Conservation (phyloP, 805 yeast genomes). For the Candida sphagnicola region DNA sequence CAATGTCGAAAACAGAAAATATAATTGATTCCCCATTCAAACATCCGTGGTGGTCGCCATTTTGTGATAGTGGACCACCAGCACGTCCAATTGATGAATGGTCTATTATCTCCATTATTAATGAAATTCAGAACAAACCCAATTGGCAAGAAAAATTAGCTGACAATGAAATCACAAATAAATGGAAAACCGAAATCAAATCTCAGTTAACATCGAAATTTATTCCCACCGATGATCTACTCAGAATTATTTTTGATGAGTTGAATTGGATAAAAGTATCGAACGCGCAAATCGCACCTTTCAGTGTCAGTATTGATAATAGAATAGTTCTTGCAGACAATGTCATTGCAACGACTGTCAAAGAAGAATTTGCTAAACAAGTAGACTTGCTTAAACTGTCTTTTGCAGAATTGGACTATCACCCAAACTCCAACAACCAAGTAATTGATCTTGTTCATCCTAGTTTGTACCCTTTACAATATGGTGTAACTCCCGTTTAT, state of each 20-base stretch:
- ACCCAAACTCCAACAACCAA: slow-evolving; percentile 32
- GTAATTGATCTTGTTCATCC: slow-evolving; percentile 41
- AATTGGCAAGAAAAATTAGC: slow-evolving; percentile 17
- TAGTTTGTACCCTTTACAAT: slow-evolving; percentile 32
- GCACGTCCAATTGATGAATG: slow-evolving; percentile 13
- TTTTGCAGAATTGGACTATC: slow-evolving; percentile 26
- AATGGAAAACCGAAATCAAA: slow-evolving; percentile 18
- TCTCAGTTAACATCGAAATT: slow-evolving; percentile 10
- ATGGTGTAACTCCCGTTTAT: slow-evolving; percentile 22
- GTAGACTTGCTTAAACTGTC: slow-evolving; percentile 12
- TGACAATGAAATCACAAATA: slow-evolving; percentile 10
- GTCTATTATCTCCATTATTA: slow-evolving; percentile 13
- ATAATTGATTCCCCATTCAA: slow-evolving; percentile 10
- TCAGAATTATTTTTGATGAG: slow-evolving; percentile 24
- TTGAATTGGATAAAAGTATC: slow-evolving; percentile 23
- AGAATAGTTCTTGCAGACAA: slow-evolving; percentile 16
- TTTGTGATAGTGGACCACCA: slow-evolving; percentile 10
- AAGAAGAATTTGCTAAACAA: slow-evolving; percentile 9
- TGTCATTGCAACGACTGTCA: slow-evolving; percentile 10
- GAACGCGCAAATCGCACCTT: slow-evolving; percentile 10
- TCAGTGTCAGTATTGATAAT: slow-evolving; percentile 17
- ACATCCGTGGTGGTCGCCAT: slow-evolving; percentile 15
- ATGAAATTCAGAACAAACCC: slow-evolving; percentile 14
- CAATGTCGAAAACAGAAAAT: too few species aligned
- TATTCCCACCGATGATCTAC: slow-evolving; percentile 14